Evolutionary conservation across 2,329 filamentous ascomycete genomes (phyloP), one percentile per base, ranked within the genome.

Genomic region (Neocatenulostroma microsporum): DNA sequence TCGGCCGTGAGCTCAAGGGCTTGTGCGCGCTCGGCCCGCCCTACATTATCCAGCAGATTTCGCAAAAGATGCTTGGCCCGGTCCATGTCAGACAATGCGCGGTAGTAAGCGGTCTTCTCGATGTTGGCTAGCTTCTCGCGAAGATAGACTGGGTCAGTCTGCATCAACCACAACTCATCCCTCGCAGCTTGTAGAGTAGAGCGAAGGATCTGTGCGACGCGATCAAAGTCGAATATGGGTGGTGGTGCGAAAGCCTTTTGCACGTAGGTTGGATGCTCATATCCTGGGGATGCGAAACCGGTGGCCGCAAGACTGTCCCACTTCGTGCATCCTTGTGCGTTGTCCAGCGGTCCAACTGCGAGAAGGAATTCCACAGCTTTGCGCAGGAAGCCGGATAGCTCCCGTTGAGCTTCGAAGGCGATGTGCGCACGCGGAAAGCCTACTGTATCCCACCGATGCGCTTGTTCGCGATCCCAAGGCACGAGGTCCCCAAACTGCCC

Each of bases 361-460:
- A 30, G 12, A 5, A 11, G 19, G 4, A 17, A 15, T 30, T 5
- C 19, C 4, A 14, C 13, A 11, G 19, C 12, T 4, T 15, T 12
- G 5, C 28, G n/a, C 28, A 30, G 19, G 28, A 30, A 30, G 5
- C 11, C 5, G 5, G 28, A 30, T 5, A 30, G 6, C 19, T 6
- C 15, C 9, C 13, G 12, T 4, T 4, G 9, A 11, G n/a, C 28
- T 17, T 30, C 28, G 28, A 30, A 30, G 4, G 7, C 28, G 7
- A 30, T 7, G 11, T 32, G 4, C 12, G 30, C 30, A 7, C 30
- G 17, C 12, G 30, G 30, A 21, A 32, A 32, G 12, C 30, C 30
- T 12, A 32, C 30, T 6, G 23, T 32, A 18, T 32, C 30, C 17
- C 30, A 17, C 6, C 30, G 30, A 32, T 30, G 28, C 13, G 19